These are phyloP conservation scores for Rhinocladiella mackenziei DNA, from an alignment of 2,329 filamentous ascomycete species.

Conservation along the genomic window DNA sequence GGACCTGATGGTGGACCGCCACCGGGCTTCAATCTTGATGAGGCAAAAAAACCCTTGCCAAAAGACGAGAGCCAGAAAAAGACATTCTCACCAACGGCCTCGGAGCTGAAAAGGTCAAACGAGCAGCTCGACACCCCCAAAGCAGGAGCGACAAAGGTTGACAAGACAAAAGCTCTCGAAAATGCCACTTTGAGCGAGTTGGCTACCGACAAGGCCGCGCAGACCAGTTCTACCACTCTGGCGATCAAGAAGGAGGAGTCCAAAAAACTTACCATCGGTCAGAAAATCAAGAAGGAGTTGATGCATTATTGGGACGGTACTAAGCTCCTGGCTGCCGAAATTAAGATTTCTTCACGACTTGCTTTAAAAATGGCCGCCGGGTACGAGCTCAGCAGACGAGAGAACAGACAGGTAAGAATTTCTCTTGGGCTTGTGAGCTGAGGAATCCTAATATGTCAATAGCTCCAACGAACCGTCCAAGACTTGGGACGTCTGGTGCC, in stretches of 20 bases:
- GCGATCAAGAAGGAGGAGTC: conserved; percentile 65
- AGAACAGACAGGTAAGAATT: conserved; percentile 69
- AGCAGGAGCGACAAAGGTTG: conserved; percentile 37
- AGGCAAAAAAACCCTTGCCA: conserved; percentile 78
- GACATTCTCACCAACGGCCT: conserved; percentile 21
- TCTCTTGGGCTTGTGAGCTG: background rate
- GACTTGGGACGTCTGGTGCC: conserved; percentile 89
- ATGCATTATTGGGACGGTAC: conserved; percentile 98
- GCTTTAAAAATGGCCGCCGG: conserved; percentile 97
- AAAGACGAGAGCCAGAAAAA: conserved; percentile 46
- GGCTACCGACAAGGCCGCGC: conserved; percentile 55
- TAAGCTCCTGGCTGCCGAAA: conserved; percentile 86
- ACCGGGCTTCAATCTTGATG: conserved; percentile 84
- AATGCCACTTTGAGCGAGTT: conserved; percentile 58
- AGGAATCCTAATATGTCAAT: conserved; percentile 13
- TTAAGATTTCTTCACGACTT: conserved; percentile 85
- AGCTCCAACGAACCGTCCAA: conserved; percentile 84
- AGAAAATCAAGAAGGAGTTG: conserved; percentile 91
- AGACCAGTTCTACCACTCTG: conserved; percentile 51
- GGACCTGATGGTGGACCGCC: conserved; percentile 61
- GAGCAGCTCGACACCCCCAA: conserved; percentile 40
- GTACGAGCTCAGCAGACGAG: conserved; percentile 90
- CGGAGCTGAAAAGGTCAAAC: conserved; percentile 26
- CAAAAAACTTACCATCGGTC: conserved; percentile 81
- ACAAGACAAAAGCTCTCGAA: conserved; percentile 48